Evolutionary conservation across 805 yeast species (phyloP), one percentile per base, ranked within the genome.

Genomic region (Metschnikowia proteae): DNA sequence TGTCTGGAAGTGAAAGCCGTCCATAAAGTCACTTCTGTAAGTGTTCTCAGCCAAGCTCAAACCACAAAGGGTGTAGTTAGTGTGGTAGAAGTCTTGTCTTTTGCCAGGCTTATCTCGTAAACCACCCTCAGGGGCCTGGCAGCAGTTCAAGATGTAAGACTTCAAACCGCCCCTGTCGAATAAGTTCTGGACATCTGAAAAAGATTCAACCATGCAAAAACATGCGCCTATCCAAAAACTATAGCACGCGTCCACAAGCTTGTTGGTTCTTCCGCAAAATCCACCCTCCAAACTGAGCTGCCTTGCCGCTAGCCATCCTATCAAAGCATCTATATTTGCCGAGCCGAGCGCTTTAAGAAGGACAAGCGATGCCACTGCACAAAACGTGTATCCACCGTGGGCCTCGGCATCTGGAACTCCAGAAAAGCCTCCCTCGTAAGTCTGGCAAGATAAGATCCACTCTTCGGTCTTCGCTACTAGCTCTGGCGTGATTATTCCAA

Each of bases 301-400:
- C 36, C 96, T 77, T 23, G 76, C 68, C 8, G 75, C 74, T 3
- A 83, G 73, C 99, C 99, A 94, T 46, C 74, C 62, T 2, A 81
- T 53, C 23, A 90, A 67, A 1, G 51, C 55, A 0, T 73, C 80
- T 2, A 86, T 49, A 59, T 88, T 69, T 1, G 80, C 64, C 22
- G 65, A 53, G 43, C 68, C 64, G 5, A 48, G 46, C 6, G 76
- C 52, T 7, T 39, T 41, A 75, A 73, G 52, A 75, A 77, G 49
- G 81, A 68, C 43, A 81, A 78, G 39, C 85, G 95, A 38, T 4
- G 74, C 72, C 23, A 87, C 71, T 0, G 92, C 96, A 70, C 99
- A 94, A 64, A 81, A 94, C 0, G 98, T 82, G 63, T 94, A 95
- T 0, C 99, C 99, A 2, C 97, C 99, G 63, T 94, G 99, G 0